Conservation (phyloP, 257 asterid species). For the Forsythia suspensa region DNA sequence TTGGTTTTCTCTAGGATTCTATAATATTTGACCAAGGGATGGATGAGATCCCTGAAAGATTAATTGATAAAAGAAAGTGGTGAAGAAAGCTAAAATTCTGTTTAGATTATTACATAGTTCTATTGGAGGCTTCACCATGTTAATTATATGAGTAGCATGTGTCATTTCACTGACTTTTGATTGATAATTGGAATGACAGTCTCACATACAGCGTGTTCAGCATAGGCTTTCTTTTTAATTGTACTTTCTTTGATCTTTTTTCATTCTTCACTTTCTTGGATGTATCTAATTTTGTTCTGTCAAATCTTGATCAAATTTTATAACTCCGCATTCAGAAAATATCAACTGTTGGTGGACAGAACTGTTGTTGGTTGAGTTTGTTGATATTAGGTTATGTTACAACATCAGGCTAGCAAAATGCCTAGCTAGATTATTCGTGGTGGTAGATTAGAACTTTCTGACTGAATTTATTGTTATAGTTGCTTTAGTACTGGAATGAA, state of each 20-base stretch:
- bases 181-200: background rate
- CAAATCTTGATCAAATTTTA: background rate
- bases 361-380: background rate
- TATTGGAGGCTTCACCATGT: background rate
- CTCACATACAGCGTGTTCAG: background rate
- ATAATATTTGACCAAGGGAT: background rate
- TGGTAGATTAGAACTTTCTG: background rate
- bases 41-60: conserved; percentile 10
- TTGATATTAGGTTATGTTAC: background rate
- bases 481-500: background rate
- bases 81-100: background rate
- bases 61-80: background rate
- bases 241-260: background rate
- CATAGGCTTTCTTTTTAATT: background rate
- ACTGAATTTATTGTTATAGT: background rate
- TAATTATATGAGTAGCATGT: background rate
- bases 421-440: background rate
- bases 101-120: background rate
- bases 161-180: background rate
- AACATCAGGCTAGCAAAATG: background rate
- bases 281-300: background rate
- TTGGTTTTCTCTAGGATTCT: conserved; percentile 4
- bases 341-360: background rate
- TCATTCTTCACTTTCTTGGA: background rate
- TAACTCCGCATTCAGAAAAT: background rate